phyloP scores from a whole-genome alignment of 306 rosid species.

The Vigna mungo region DNA sequence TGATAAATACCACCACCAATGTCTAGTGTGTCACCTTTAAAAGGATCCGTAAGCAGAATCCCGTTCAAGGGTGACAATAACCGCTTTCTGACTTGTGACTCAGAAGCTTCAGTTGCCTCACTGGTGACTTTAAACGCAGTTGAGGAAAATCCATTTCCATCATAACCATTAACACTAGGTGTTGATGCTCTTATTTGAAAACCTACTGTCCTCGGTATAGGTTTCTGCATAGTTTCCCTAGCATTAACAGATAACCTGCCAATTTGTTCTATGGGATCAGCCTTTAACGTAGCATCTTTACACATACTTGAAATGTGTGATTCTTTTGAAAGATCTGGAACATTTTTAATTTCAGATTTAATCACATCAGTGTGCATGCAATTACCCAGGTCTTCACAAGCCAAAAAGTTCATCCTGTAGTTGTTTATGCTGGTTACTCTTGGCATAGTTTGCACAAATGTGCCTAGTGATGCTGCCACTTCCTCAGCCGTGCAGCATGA shows the following conservation, averaged over 20 bases:
- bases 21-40: constrained; percentile 51
- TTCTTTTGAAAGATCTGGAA: constrained; percentile 53
- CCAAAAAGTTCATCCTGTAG: constrained; percentile 63
- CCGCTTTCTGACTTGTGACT: constrained; percentile 53
- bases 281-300: constrained; percentile 56
- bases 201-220: constrained; percentile 67
- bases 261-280: constrained; percentile 49
- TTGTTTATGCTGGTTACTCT: constrained; percentile 52
- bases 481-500: constrained; percentile 67
- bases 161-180: constrained; percentile 47
- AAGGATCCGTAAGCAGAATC: constrained; percentile 56
- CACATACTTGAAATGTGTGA: constrained; percentile 42
- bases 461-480: constrained; percentile 60
- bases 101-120: constrained; percentile 47
- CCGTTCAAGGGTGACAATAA: constrained; percentile 69
- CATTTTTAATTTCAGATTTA: constrained; percentile 49
- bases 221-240: constrained; percentile 50
- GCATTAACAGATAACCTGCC: constrained; percentile 51
- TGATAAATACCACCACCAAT: constrained; percentile 48
- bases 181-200: constrained; percentile 58
- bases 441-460: constrained; percentile 58
- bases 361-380: constrained; percentile 51
- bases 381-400: constrained; percentile 55
- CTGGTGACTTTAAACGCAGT: constrained; percentile 38
- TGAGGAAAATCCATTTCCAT: constrained; percentile 52